Conservation (phyloP, 768 basidiomycete genomes). For the Gelatoporia subvermispora region DNA sequence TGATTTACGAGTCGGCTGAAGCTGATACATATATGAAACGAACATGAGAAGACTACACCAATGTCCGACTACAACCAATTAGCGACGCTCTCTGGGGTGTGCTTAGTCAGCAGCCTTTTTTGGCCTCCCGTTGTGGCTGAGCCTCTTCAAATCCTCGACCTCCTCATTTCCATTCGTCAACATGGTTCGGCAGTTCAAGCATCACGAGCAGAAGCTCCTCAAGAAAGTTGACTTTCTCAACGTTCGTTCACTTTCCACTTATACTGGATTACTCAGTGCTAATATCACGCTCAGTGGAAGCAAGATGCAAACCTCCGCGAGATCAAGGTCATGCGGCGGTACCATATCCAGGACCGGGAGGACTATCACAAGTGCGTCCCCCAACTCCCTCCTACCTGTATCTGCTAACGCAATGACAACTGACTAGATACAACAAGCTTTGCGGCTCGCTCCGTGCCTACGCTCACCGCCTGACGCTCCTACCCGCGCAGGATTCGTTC, state of each 20-base stretch:
- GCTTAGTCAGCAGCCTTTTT: too few species aligned
- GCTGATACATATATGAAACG: too few species aligned
- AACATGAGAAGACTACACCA: too few species aligned
- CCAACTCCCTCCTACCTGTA: constrained; percentile 1
- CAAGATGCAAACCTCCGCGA: constrained; percentile 89
- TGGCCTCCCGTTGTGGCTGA: too few species aligned
- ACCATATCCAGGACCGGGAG: constrained; percentile 92
- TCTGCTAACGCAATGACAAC: neutral
- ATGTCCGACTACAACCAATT: too few species aligned
- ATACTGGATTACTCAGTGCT: neutral
- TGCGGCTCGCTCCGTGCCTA: constrained; percentile 82
- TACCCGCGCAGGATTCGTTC: constrained; percentile 88
- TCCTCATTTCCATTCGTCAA: constrained; percentile 6
- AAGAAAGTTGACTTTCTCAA: constrained; percentile 97
- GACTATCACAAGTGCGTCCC: constrained; percentile 80
- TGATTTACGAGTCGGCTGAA: too few species aligned
- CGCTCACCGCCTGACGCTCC: constrained; percentile 81
- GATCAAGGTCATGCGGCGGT: constrained; percentile 89
- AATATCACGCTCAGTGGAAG: constrained; percentile 68
- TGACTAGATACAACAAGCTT: constrained; percentile 83
- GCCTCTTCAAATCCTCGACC: neutral
- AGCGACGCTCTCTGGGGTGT: too few species aligned
- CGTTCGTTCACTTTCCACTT: constrained; percentile 38
- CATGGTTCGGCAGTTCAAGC: constrained; percentile 92
- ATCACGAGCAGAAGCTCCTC: constrained; percentile 92